These are phyloP conservation scores for Mucor velutinosus DNA, from an alignment of 371 early-diverging fungal genomes.

Conservation along the genomic window DNA sequence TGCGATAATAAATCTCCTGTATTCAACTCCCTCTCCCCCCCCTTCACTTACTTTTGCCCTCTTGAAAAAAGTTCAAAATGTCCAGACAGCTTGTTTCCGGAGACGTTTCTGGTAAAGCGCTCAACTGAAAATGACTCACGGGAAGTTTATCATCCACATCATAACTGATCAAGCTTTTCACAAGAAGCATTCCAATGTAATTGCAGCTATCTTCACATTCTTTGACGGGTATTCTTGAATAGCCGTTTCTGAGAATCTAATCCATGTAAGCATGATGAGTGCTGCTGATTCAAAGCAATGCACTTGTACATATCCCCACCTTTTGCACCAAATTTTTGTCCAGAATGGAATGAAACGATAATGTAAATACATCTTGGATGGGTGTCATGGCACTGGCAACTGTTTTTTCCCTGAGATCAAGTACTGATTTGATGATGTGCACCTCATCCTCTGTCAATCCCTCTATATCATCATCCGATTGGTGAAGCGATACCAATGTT, in stretches of 20 bases:
- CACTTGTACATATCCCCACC: constrained; percentile 37
- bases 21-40: no score
- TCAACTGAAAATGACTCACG: constrained; percentile 66
- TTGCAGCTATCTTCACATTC: constrained; percentile 54
- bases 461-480: constrained; percentile 67
- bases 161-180: constrained; percentile 83
- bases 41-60: constrained; percentile 70
- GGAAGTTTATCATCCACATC: constrained; percentile 81
- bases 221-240: constrained; percentile 91
- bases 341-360: constrained; percentile 67
- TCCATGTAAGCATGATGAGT: not conserved
- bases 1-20: not conserved
- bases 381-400: constrained; percentile 88
- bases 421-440: constrained; percentile 85
- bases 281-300: not conserved
- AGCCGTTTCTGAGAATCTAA: constrained; percentile 71
- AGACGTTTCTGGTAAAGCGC: constrained; percentile 73
- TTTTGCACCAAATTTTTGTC: constrained; percentile 70
- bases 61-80: constrained; percentile 93
- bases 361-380: constrained; percentile 80
- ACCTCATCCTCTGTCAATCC: constrained; percentile 90
- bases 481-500: constrained; percentile 87
- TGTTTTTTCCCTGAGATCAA: constrained; percentile 89
- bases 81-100: constrained; percentile 83
- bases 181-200: constrained; percentile 89